Conservation (phyloP, 2,329 filamentous ascomycete species). For the Cordyceps pruinosa region DNA sequence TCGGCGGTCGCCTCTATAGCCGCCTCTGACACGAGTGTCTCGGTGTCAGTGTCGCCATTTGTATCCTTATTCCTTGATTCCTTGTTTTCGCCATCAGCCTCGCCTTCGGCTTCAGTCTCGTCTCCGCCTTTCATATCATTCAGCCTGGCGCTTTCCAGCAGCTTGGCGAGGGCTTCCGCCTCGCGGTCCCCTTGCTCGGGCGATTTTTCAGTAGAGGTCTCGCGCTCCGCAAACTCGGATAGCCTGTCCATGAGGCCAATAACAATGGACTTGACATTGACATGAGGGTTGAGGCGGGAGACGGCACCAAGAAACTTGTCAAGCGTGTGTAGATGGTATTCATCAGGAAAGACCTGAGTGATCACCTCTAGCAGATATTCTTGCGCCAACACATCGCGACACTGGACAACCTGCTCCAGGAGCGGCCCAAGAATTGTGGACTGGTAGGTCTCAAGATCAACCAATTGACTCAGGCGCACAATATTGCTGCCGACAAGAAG, state of each 20-base stretch:
- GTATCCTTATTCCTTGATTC: constrained; percentile 18
- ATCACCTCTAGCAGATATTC: constrained; percentile 98
- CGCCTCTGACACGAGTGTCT: constrained; percentile 34
- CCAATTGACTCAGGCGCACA: constrained; percentile 87
- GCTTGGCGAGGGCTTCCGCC: constrained; percentile 69
- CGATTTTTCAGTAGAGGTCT: constrained; percentile 63
- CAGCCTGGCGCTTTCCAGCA: constrained; percentile 73
- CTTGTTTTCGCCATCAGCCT: constrained; percentile 27
- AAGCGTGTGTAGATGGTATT: constrained; percentile 94
- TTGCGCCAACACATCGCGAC: constrained; percentile 90
- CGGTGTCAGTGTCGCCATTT: constrained; percentile 20
- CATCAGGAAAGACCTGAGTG: constrained; percentile 97
- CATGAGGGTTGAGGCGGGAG: constrained; percentile 85
- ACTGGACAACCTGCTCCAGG: constrained; percentile 95
- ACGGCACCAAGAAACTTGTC: constrained; percentile 93
- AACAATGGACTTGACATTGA: constrained; percentile 96
- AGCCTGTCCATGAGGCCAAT: constrained; percentile 96
- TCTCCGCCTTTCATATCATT: constrained; percentile 21
- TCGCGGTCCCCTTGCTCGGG: constrained; percentile 72
- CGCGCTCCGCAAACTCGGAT: constrained; percentile 88
- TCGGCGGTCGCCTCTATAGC: constrained; percentile 13
- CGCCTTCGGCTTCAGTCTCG: constrained; percentile 30
- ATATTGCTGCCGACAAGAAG: constrained; percentile 94
- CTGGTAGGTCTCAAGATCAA: constrained; percentile 92
- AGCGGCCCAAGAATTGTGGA: constrained; percentile 80